phyloP scores from a whole-genome alignment of 129 eudicot genomes.

The Dittrichia graveolens region DNA sequence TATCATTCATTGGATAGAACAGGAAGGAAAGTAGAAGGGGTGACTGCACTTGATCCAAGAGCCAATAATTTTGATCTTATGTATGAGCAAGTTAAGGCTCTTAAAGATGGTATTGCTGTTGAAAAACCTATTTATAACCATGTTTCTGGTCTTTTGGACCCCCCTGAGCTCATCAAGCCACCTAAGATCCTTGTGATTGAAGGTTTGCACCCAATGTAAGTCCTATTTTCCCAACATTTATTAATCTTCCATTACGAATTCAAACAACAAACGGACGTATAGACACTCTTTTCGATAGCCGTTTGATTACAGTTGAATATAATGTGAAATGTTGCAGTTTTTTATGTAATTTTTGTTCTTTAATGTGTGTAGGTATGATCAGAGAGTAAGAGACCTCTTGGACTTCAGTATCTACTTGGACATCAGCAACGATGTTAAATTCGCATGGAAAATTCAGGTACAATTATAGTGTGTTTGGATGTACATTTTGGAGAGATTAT shows the following conservation, averaged over 20 bases:
- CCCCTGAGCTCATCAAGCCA: constrained; percentile 91
- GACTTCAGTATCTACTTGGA: constrained; percentile 97
- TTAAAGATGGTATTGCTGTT: constrained; percentile 69
- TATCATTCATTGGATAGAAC: constrained; percentile 90
- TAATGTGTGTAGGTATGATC: constrained; percentile 59
- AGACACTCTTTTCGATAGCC: too few relatives aligned
- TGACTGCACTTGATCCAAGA: constrained; percentile 90
- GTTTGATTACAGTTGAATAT: too few relatives aligned
- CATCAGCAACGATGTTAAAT: constrained; percentile 91
- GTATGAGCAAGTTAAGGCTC: constrained; percentile 94
- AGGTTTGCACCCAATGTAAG: constrained; percentile 98
- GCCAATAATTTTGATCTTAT: constrained; percentile 94
- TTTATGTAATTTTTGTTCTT: not conserved
- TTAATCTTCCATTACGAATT: too few relatives aligned
- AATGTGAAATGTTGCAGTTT: too few relatives aligned
- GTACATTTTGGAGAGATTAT: too few relatives aligned
- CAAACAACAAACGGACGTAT: too few relatives aligned
- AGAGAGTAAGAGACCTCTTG: constrained; percentile 84
- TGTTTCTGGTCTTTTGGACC: constrained; percentile 86
- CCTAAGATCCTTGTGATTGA: constrained; percentile 97
- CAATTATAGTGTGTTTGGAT: too few relatives aligned
- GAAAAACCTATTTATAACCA: constrained; percentile 92
- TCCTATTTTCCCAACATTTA: constrained; percentile 3
- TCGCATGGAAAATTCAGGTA: constrained; percentile 99
- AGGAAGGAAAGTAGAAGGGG: constrained; percentile 89